Conservation (phyloP, 2,329 filamentous ascomycete genomes). For the Furcasterigmium sp. region DNA sequence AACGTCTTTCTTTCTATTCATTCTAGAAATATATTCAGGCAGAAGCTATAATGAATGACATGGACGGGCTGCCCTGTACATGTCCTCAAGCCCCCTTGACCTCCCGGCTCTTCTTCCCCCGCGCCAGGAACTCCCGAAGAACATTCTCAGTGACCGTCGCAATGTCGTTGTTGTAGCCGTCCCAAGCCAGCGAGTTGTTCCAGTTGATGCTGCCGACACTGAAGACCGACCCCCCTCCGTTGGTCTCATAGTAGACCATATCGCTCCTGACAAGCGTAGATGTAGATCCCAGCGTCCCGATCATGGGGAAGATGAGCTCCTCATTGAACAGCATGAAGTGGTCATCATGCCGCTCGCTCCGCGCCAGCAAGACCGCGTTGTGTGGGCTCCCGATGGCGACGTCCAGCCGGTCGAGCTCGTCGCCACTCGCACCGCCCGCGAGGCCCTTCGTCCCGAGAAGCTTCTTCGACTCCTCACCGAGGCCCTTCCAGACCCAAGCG, state of each 20-base stretch:
- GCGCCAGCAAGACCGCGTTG: slow-evolving; percentile 20
- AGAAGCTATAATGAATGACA: no score
- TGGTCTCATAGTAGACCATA: slow-evolving; percentile 17
- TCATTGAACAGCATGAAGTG: slow-evolving; percentile 18
- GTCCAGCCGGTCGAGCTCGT: slow-evolving; percentile 29
- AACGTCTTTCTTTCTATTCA: no score
- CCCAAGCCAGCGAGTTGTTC: slow-evolving; percentile 16
- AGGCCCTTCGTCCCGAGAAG: slow-evolving; percentile 7
- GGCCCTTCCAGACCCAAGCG: slow-evolving; percentile 13
- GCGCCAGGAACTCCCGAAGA: slow-evolving; percentile 13
- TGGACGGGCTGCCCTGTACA: no score
- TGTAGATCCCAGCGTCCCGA: slow-evolving; percentile 3
- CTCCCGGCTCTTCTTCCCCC: not conserved
- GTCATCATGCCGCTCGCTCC: slow-evolving; percentile 14
- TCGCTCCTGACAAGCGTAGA: slow-evolving; percentile 15
- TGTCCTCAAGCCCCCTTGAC: no score
- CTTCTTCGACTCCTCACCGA: slow-evolving; percentile 10
- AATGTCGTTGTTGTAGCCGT: slow-evolving; percentile 18
- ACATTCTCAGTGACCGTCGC: slow-evolving; percentile 12
- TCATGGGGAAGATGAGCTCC: slow-evolving; percentile 16
- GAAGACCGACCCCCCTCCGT: slow-evolving; percentile 16
- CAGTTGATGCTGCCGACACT: slow-evolving; percentile 22
- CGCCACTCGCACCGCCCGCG: slow-evolving; percentile 23
- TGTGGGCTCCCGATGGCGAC: slow-evolving; percentile 19
- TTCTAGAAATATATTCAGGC: no score